These are phyloP conservation scores for Stephanodiscus triporus DNA, from an alignment of 108 stramenopile genomes.

Conservation along the genomic window DNA sequence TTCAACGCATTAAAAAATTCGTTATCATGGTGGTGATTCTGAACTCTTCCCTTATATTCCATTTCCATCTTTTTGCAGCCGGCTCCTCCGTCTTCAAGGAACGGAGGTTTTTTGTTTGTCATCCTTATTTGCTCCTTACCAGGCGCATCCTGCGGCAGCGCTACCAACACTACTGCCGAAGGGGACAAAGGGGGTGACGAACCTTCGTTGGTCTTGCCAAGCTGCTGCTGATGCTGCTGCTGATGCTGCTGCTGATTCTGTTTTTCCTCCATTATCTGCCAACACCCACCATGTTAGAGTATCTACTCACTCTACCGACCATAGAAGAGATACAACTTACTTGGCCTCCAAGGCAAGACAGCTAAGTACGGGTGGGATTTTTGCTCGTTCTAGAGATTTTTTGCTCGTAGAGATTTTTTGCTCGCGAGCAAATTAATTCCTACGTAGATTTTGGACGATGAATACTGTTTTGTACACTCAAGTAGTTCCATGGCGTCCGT, in stretches of 20 bases:
- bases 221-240: not conserved
- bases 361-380: too few species aligned
- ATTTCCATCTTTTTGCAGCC: not conserved
- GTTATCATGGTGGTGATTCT: conserved; percentile 2
- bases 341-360: too few species aligned
- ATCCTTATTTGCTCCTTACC: not conserved
- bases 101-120: not conserved
- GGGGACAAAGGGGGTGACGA: not conserved
- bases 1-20: conserved; percentile 30
- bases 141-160: not conserved
- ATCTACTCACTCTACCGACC: too few species aligned
- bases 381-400: too few species aligned
- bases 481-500: too few species aligned
- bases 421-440: too few species aligned
- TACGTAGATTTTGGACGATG: too few species aligned
- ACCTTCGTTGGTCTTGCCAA: not conserved
- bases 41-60: not conserved
- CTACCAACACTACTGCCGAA: not conserved
- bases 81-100: not conserved
- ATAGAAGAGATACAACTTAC: too few species aligned
- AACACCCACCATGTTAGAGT: too few species aligned
- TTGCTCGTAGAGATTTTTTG: too few species aligned
- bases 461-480: too few species aligned
- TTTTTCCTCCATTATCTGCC: not conserved
- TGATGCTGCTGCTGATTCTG: not conserved